These are phyloP conservation scores for Lipomyces sp. DNA, from an alignment of 805 yeast species.

Conservation along the genomic window DNA sequence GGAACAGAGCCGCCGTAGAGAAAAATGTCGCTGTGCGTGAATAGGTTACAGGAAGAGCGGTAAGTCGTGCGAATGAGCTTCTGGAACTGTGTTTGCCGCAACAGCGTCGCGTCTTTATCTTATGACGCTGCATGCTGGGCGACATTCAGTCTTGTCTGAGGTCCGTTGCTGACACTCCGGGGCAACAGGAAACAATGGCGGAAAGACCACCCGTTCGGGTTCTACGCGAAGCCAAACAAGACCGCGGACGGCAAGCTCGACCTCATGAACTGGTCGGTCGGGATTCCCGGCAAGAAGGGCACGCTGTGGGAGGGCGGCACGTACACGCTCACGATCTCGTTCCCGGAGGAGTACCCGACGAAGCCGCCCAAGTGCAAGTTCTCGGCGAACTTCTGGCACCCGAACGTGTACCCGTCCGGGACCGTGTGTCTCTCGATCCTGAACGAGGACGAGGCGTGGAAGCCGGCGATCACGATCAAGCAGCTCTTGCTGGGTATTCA, in stretches of 20 bases:
- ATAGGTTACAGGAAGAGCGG: constrained; percentile 86
- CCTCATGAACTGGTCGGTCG: constrained; percentile 86
- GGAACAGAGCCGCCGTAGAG: neutral
- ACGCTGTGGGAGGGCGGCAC: constrained; percentile 91
- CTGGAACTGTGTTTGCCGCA: neutral
- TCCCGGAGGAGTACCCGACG: constrained; percentile 89
- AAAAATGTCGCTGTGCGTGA: constrained; percentile 56
- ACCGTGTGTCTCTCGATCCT: constrained; percentile 89
- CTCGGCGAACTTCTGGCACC: constrained; percentile 90
- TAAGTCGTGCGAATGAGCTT: constrained; percentile 36
- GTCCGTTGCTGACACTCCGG: too few relatives aligned
- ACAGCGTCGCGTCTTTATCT: neutral
- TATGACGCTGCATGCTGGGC: too few relatives aligned
- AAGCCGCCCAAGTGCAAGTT: constrained; percentile 94
- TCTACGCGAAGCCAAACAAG: constrained; percentile 85
- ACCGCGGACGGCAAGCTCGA: constrained; percentile 79
- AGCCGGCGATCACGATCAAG: constrained; percentile 85
- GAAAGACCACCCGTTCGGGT: constrained; percentile 97
- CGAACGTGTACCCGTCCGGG: constrained; percentile 96
- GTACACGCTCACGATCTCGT: constrained; percentile 74
- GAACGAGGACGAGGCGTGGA: constrained; percentile 96
- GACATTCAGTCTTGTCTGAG: too few relatives aligned
- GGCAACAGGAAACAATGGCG: constrained; percentile 97
- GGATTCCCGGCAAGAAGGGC: constrained; percentile 87
- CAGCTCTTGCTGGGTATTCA: constrained; percentile 90